A percentile compares a stretch with the other conserved stretches of the same genome.
Conservation (phyloP, 805 yeast species). For the Teunomyces tritomae region DNA sequence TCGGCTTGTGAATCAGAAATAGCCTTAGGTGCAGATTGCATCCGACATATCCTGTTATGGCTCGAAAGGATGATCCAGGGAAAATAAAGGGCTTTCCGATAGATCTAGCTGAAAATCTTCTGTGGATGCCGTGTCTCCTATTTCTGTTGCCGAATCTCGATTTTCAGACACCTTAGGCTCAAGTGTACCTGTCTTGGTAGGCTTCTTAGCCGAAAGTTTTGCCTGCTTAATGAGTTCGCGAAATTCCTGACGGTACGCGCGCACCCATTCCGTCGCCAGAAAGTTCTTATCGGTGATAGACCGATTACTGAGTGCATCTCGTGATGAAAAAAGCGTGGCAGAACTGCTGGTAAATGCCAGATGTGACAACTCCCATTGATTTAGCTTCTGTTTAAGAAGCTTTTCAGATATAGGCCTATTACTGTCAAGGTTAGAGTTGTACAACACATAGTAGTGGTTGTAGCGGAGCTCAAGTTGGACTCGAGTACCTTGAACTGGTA, state of each 20-base stretch:
- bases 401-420: constrained; percentile 57
- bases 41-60: not conserved
- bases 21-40: too few species aligned
- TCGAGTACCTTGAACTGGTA: constrained; percentile 64
- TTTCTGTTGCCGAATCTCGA: not conserved
- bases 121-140: not conserved
- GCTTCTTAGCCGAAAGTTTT: constrained; percentile 9
- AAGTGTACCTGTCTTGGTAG: not conserved
- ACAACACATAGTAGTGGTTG: constrained; percentile 70
- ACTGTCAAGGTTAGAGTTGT: constrained; percentile 81
- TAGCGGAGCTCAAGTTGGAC: constrained; percentile 65
- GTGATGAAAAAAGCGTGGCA: constrained; percentile 21
- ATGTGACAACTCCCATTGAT: constrained; percentile 61
- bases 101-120: constrained; percentile 3
- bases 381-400: constrained; percentile 53
- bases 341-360: constrained; percentile 23
- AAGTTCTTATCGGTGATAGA: constrained; percentile 47
- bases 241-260: constrained; percentile 39
- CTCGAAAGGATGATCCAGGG: not conserved
- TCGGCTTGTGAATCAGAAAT: not conserved
- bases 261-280: constrained; percentile 44
- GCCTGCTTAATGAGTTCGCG: constrained; percentile 38
- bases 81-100: constrained; percentile 5
- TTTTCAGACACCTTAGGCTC: too few species aligned
- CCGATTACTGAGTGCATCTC: constrained; percentile 21